phyloP scores from a whole-genome alignment of 805 yeast species.

The Candida adriatica region DNA sequence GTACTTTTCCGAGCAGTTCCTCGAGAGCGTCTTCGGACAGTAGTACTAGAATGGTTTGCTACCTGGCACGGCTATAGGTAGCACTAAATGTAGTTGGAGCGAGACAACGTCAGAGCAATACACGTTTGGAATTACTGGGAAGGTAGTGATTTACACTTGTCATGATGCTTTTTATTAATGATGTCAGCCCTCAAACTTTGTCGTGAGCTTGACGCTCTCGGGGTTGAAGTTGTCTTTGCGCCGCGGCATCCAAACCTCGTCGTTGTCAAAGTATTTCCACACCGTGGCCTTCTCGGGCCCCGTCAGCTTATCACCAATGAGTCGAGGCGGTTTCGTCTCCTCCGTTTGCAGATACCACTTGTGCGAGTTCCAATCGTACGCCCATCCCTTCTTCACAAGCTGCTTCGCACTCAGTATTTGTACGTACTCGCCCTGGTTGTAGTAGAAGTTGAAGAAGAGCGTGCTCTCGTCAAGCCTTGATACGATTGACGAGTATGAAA shows the following conservation, averaged over 20 bases:
- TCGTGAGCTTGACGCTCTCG: slow-evolving; percentile 15
- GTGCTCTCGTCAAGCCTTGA: slow-evolving; percentile 80
- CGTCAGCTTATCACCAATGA: slow-evolving; percentile 24
- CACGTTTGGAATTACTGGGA: too few relatives aligned
- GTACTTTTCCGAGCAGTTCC: slow-evolving; percentile 69
- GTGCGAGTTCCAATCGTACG: slow-evolving; percentile 59
- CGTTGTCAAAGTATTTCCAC: slow-evolving; percentile 84
- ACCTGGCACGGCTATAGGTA: too few relatives aligned
- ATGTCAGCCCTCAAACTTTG: slow-evolving; percentile 11
- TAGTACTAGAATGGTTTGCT: too few relatives aligned
- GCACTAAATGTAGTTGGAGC: too few relatives aligned
- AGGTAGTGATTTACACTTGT: too few relatives aligned
- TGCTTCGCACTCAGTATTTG: slow-evolving; percentile 79
- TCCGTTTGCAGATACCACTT: slow-evolving; percentile 79
- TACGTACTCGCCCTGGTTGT: slow-evolving; percentile 61
- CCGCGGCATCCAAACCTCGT: slow-evolving; percentile 59
- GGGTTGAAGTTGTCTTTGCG: slow-evolving; percentile 50
- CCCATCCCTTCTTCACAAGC: slow-evolving; percentile 76
- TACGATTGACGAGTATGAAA: slow-evolving; percentile 53
- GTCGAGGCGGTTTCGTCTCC: slow-evolving; percentile 22
- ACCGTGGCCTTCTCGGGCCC: slow-evolving; percentile 36
- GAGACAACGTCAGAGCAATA: too few relatives aligned
- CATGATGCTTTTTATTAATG: too few relatives aligned
- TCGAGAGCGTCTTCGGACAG: too few relatives aligned
- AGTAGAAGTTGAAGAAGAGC: slow-evolving; percentile 86